Evolutionary conservation across 352 stramenopile genomes (phyloP), one percentile per base, ranked within the genome.

Genomic region (Pythium pectinolyticum): DNA sequence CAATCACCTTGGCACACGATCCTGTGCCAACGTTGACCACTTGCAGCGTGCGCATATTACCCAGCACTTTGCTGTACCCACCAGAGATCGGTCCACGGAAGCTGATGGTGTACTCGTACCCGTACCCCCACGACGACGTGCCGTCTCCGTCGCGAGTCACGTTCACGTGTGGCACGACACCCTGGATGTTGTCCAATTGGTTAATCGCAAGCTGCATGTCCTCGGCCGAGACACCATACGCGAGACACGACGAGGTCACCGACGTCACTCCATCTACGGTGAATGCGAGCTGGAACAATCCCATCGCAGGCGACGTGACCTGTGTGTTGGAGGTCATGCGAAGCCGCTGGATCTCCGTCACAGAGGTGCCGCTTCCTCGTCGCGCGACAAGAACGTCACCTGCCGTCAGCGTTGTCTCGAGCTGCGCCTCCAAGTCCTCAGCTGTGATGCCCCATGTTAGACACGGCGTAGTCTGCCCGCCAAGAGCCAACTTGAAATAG

Each of bases 81-180:
- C 84, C 82, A 11, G 57, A 61, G 12, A 92, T 60, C 0, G 83
- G 77, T 2, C 86, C 86, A 35, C 54, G 60, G 43, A 91, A 94
- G 27, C 77, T 55, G 50, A 94, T 78, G 9, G 80, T 62, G 56
- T 92, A 94, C 59, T 93, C 79, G 54, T 86, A 94, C 0, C 86
- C 86, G 57, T 87, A 94, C 10, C 86, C 86, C 81, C 80, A 93
- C 5, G 57, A 56, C 0, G 86, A 76, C 12, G 77, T 68, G 0
- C 84, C 86, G 37, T 93, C 84, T 0, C 86, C 86, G 2, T 80
- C 61, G 0, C 84, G 78, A 7, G 82, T 90, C 0, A 93, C 84
- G 30, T 80, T 77, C 17, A 94, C 71, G 43, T 94, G 80, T n/a
- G 77, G 12, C 6, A 80, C 70, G 9, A 46, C 57, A 0, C 41